Percentiles rank a stretch among this genome's conserved stretches.
Conservation (phyloP, 331 rosid genomes). For the Malus hybrid region DNA sequence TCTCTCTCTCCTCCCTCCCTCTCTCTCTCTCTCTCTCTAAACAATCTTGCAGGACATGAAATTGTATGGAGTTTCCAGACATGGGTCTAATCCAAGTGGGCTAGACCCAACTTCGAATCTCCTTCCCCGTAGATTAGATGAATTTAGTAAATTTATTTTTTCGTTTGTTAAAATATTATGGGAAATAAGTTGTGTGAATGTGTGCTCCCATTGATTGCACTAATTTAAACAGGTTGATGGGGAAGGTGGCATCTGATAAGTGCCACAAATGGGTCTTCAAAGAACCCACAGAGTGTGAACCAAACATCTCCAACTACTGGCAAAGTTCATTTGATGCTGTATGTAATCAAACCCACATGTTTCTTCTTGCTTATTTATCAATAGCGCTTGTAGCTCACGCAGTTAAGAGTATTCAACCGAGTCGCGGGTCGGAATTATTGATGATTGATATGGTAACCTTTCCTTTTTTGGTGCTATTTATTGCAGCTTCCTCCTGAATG, state of each 20-base stretch:
- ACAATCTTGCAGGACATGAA: neutral
- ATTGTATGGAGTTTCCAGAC: too few species aligned
- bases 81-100: too few species aligned
- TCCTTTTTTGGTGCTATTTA: slow-evolving; percentile 32
- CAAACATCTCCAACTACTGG: slow-evolving; percentile 96
- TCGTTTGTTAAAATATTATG: neutral
- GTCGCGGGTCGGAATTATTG: neutral
- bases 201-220: slow-evolving; percentile 28
- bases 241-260: slow-evolving; percentile 99
- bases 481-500: slow-evolving; percentile 99
- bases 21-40: neutral
- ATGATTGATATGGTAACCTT: slow-evolving; percentile 20
- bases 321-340: slow-evolving; percentile 99
- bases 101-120: too few species aligned
- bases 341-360: slow-evolving; percentile 20
- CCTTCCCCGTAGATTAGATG: too few species aligned
- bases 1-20: neutral
- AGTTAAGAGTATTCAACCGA: too few species aligned
- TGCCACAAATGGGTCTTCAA: slow-evolving; percentile 99
- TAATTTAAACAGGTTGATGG: slow-evolving; percentile 72
- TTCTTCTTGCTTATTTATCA: neutral
- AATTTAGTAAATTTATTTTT: too few species aligned
- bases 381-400: too few species aligned
- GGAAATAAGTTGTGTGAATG: neutral
- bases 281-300: slow-evolving; percentile 92